phyloP scores from a whole-genome alignment of 2,329 filamentous ascomycete species.

The Monosporascus ibericus region DNA sequence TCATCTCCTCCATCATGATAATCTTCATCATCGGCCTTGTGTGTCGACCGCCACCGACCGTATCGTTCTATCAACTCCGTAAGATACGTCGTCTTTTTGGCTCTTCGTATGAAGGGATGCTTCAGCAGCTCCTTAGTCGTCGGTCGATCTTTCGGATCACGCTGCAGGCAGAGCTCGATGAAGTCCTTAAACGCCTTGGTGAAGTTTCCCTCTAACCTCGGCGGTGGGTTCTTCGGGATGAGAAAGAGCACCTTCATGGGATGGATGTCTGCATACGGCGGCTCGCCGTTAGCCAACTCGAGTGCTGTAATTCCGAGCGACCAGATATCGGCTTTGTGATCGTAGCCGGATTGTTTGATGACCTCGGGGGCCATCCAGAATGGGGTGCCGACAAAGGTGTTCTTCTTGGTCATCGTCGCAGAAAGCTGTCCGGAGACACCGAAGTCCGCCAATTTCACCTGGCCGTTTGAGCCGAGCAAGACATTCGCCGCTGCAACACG shows the following conservation, averaged over 20 bases:
- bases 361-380: conserved; percentile 99
- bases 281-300: conserved; percentile 85
- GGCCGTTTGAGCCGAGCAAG: conserved; percentile 79
- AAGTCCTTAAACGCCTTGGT: conserved; percentile 81
- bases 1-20: conserved; percentile 53
- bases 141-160: conserved; percentile 84
- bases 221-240: conserved; percentile 90
- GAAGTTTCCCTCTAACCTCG: conserved; percentile 73
- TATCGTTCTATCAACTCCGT: conserved; percentile 93
- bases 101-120: conserved; percentile 83
- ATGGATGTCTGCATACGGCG: conserved; percentile 92
- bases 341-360: conserved; percentile 96
- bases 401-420: conserved; percentile 99
- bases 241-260: conserved; percentile 98
- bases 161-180: conserved; percentile 74
- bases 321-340: conserved; percentile 98
- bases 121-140: conserved; percentile 81
- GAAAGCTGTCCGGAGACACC: conserved; percentile 94
- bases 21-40: conserved; percentile 67
- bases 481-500: conserved; percentile 73
- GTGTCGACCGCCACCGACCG: conserved; percentile 76
- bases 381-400: conserved; percentile 94
- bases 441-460: conserved; percentile 96
- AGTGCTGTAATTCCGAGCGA: conserved; percentile 91
- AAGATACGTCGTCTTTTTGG: conserved; percentile 93